Evolutionary conservation across 352 stramenopile species (phyloP).

Genomic region (Phytophthora syringae): DNA sequence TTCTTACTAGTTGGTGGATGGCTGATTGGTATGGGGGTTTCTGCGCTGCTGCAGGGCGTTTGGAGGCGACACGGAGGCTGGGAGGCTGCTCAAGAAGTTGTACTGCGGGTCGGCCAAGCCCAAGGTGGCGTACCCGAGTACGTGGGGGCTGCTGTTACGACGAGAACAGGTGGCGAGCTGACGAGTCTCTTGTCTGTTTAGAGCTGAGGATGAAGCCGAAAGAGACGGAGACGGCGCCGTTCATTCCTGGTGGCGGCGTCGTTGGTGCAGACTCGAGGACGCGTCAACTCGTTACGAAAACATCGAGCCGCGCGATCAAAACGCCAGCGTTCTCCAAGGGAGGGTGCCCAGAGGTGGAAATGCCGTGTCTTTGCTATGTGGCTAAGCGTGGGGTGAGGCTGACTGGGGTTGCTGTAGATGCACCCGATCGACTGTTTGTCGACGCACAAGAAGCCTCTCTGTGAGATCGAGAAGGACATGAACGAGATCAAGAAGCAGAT

Average conservation of each 20-base stretch:
- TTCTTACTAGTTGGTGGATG: not conserved
- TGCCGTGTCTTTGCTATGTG: not conserved
- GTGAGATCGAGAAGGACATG: conserved; percentile 82
- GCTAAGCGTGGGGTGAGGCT: not conserved
- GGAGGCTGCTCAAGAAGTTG: conserved; percentile 74
- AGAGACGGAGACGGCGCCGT: conserved; percentile 45
- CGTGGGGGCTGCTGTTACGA: conserved; percentile 6
- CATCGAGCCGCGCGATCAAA: conserved; percentile 71
- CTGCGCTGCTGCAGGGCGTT: conserved; percentile 50
- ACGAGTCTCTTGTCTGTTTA: conserved; percentile 25
- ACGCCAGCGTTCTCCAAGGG: conserved; percentile 44
- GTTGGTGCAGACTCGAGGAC: conserved; percentile 53
- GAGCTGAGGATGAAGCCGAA: conserved; percentile 61
- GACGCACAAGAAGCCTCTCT: conserved; percentile 62
- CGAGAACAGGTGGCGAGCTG: not conserved
- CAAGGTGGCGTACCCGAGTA: conserved; percentile 78
- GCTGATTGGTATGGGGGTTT: not conserved
- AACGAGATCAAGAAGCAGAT: conserved; percentile 76
- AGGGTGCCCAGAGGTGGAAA: conserved; percentile 16
- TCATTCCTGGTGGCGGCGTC: conserved; percentile 68
- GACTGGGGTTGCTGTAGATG: conserved; percentile 31
- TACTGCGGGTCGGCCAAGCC: conserved; percentile 75
- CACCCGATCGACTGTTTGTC: conserved; percentile 68
- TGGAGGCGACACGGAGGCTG: conserved; percentile 76
- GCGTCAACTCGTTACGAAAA: conserved; percentile 51